A percentile compares a stretch with the other conserved stretches of the same genome.
Conservation (phyloP, 805 yeast genomes). For the Kuraishia capsulata region DNA sequence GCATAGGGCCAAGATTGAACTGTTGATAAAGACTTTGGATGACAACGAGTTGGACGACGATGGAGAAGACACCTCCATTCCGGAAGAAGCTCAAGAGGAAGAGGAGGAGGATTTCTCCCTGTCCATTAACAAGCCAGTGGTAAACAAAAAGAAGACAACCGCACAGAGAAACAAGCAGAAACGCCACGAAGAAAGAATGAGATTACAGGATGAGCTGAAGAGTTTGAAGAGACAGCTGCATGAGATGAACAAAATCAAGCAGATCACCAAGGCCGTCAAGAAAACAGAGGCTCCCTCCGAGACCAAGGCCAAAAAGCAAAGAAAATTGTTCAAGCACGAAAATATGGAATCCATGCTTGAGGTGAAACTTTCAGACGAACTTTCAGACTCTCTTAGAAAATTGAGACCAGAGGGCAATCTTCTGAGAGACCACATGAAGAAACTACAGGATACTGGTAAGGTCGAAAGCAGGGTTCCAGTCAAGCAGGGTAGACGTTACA, state of each 20-base stretch:
- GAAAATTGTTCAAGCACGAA: slow-evolving; percentile 31
- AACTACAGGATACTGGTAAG: slow-evolving; percentile 76
- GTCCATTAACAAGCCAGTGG: slow-evolving; percentile 67
- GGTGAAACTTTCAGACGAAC: slow-evolving; percentile 82
- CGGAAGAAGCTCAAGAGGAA: too few species aligned
- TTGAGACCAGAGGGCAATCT: slow-evolving; percentile 88
- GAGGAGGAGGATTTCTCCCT: slow-evolving; percentile 31
- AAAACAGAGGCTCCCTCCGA: slow-evolving; percentile 1
- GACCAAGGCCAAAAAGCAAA: slow-evolving; percentile 18
- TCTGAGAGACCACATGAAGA: slow-evolving; percentile 72
- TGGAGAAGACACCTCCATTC: slow-evolving; percentile 27
- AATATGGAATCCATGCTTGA: slow-evolving; percentile 40
- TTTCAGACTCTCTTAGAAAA: slow-evolving; percentile 74
- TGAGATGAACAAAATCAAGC: slow-evolving; percentile 45
- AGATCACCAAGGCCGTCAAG: slow-evolving; percentile 23
- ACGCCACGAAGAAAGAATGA: slow-evolving; percentile 49
- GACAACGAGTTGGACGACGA: slow-evolving; percentile 43
- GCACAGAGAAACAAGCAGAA: slow-evolving; percentile 66
- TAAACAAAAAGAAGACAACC: slow-evolving; percentile 63
- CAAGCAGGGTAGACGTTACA: slow-evolving; percentile 54
- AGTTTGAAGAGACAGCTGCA: slow-evolving; percentile 49
- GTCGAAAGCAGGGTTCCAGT: slow-evolving; percentile 77
- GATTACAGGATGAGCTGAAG: slow-evolving; percentile 44
- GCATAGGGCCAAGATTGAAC: slow-evolving; percentile 53
- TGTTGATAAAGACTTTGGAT: slow-evolving; percentile 53